Conservation (phyloP, 345 rosid genomes). For the Garcia nutans region DNA sequence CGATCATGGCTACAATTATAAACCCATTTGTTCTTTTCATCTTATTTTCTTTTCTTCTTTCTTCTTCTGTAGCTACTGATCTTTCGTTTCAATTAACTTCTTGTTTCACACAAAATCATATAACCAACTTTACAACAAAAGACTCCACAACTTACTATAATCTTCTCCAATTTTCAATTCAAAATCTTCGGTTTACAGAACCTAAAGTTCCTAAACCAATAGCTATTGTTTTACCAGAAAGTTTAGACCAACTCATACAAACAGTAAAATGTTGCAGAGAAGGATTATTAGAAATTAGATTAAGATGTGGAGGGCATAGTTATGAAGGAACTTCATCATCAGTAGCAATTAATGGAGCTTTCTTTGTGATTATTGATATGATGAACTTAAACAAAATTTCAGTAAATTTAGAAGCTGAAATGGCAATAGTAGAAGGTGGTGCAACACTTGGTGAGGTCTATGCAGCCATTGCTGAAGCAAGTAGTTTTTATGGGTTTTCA, state of each 20-base stretch:
- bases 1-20: conserved; percentile 10
- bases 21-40: conserved; percentile 1
- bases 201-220: conserved; percentile 14
- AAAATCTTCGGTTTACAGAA: conserved; percentile 27
- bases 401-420: conserved; percentile 14
- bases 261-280: conserved; percentile 22
- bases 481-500: conserved; percentile 23
- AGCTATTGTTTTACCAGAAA: conserved; percentile 25
- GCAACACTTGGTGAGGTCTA: conserved; percentile 34
- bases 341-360: neutral
- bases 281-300: conserved; percentile 5
- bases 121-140: conserved; percentile 45
- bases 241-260: conserved; percentile 1
- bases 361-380: conserved; percentile 26
- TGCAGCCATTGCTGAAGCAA: conserved; percentile 20
- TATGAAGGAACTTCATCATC: conserved; percentile 27
- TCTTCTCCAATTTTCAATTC: conserved; percentile 43
- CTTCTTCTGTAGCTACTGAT: conserved; percentile 9
- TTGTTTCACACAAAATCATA: conserved; percentile 35
- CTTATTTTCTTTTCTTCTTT: neutral
- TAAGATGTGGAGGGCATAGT: conserved; percentile 36
- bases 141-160: conserved; percentile 29
- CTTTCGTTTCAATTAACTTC: conserved; percentile 27
- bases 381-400: conserved; percentile 25
- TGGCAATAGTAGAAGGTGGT: conserved; percentile 27